Base-by-base conservation (phyloP, 164 flowering plant species). In the Nelumbo lutea region DNA sequence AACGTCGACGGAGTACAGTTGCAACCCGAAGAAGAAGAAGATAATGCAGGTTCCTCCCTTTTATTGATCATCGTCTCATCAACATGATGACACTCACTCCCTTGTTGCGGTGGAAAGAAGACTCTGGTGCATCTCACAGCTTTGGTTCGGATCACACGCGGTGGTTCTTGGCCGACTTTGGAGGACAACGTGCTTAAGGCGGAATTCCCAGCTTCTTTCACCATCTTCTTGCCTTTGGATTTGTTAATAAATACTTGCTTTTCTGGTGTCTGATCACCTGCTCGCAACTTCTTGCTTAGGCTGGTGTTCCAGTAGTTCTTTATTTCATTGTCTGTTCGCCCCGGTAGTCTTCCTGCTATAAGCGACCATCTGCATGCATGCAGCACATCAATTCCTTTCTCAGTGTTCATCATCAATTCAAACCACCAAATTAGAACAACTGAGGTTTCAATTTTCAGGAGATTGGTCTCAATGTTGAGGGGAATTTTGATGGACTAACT, bases 261-360 rank as follows among this genome's bases (percentile, higher is more conserved):
- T 59, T 59, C 46, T 3, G 52, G 1, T 13, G 5, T 43, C 47
- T 5, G 5, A 1, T 27, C 6, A 47, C 13, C 27, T 1, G 6
- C 56, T 13, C 40, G 6, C n/a, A 61, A 2, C 9, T 40, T 75
- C 70, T 70, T 70, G 27, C 69, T 53, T 15, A 74, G 39, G 6
- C 44, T 53, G 5, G 70, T 62, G 41, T 62, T 62, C 72, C 72
- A 69, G 48, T 69, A 69, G 65, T 70, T 70, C 63, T 70, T 70
- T 6, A 70, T 57, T 64, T 70, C 73, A 70, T 63, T 70, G 46
- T 70, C 72, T 62, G 72, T 70, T 62, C 72, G 72, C 52, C 72
- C 72, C 9, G 72, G 72, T 9, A 70, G 67, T 57, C 72, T 48
- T 51, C 72, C 77, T 0, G 73, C 77, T 1, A 75, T 75, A 0